Percentiles rank a stretch among this genome's conserved stretches.
Conservation (phyloP, 257 asterid genomes). For the Anisodus tanguticus region DNA sequence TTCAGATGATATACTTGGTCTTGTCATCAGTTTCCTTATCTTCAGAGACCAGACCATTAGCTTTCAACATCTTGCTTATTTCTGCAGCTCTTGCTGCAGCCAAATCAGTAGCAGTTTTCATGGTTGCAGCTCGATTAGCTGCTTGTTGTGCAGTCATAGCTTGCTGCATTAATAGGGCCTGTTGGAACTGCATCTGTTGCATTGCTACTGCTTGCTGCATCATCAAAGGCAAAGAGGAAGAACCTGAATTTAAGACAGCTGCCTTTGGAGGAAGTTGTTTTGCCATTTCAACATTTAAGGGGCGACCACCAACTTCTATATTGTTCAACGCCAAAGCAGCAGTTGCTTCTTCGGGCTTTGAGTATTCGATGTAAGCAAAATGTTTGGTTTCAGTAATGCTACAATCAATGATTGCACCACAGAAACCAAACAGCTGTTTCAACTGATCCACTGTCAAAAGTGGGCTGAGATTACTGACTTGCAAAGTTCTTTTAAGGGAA, state of each 20-base stretch:
- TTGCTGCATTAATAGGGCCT: constrained; percentile 93
- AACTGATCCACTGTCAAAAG: constrained; percentile 91
- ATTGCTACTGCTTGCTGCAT: constrained; percentile 98
- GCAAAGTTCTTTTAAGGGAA: constrained; percentile 72
- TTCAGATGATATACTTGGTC: constrained; percentile 58
- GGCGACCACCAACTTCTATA: constrained; percentile 96
- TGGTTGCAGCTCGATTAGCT: constrained; percentile 91
- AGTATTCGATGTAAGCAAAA: constrained; percentile 90
- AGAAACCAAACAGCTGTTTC: constrained; percentile 88
- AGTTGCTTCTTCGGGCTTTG: constrained; percentile 87
- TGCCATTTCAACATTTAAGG: constrained; percentile 97
- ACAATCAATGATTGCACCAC: constrained; percentile 83
- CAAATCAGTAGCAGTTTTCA: constrained; percentile 95
- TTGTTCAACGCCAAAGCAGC: constrained; percentile 90
- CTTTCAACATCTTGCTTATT: constrained; percentile 84
- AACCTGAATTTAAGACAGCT: constrained; percentile 46
- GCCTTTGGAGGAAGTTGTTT: constrained; percentile 92
- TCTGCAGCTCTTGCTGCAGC: constrained; percentile 99
- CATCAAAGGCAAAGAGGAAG: constrained; percentile 78
- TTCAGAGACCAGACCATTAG: constrained; percentile 71
- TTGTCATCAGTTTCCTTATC: constrained; percentile 59
- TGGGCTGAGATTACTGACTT: constrained; percentile 97
- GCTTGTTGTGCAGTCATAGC: constrained; percentile 89
- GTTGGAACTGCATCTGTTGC: constrained; percentile 99
- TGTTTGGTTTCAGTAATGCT: constrained; percentile 90